These are phyloP conservation scores for Trametes pubescens DNA, from an alignment of 1,284 basidiomycete genomes.

Conservation along the genomic window DNA sequence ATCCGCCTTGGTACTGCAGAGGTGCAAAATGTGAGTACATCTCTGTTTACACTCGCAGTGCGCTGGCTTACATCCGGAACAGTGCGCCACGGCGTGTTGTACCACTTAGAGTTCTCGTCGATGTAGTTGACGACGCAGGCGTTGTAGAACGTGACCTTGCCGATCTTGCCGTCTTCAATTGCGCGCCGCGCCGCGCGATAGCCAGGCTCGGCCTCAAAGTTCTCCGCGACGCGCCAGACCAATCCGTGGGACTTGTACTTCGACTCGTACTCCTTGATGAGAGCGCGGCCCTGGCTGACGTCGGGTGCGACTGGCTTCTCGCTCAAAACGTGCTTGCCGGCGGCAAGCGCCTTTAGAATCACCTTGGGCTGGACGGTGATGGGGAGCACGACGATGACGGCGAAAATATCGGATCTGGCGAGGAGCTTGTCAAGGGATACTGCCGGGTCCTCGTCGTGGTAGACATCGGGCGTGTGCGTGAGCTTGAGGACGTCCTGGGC, in stretches of 20 bases:
- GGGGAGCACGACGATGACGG: slow-evolving; percentile 81
- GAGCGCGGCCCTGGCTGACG: slow-evolving; percentile 65
- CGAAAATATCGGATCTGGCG: slow-evolving; percentile 67
- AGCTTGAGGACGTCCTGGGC: slow-evolving; percentile 55
- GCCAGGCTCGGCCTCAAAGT: slow-evolving; percentile 78
- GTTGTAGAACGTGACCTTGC: slow-evolving; percentile 70
- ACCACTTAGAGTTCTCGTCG: slow-evolving; percentile 73
- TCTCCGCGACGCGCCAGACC: slow-evolving; percentile 88
- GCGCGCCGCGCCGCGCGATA: slow-evolving; percentile 60
- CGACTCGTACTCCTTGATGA: slow-evolving; percentile 73
- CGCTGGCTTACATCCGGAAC: slow-evolving; percentile 68
- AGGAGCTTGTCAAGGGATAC: slow-evolving; percentile 71
- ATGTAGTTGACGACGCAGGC: slow-evolving; percentile 63
- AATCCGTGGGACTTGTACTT: slow-evolving; percentile 74
- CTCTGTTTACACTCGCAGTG: neutral
- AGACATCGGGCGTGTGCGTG: slow-evolving; percentile 53
- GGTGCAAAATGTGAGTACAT: neutral
- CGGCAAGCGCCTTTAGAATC: slow-evolving; percentile 65
- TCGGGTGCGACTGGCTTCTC: slow-evolving; percentile 88
- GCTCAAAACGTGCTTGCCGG: slow-evolving; percentile 87
- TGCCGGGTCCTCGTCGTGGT: slow-evolving; percentile 59
- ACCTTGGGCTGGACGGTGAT: slow-evolving; percentile 78
- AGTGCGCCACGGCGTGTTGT: slow-evolving; percentile 84
- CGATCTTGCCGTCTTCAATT: slow-evolving; percentile 66
- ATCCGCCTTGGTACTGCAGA: slow-evolving; percentile 81